Evolutionary conservation across 176 grass and related monocot species (phyloP).

Genomic region (Oryza punctata): DNA sequence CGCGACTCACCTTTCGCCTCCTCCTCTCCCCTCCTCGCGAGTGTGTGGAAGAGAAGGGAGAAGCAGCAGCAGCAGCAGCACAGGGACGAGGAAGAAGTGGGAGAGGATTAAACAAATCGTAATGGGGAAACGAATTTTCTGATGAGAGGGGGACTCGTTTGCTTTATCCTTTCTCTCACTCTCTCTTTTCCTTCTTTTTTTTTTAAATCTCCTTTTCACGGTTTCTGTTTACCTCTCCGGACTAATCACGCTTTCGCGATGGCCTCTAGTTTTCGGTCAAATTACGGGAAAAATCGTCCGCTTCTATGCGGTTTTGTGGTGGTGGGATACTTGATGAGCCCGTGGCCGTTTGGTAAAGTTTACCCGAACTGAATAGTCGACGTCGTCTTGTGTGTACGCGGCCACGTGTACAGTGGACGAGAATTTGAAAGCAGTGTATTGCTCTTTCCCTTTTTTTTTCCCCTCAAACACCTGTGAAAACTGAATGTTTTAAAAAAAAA

Average conservation of each 20-base stretch:
- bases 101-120: constrained; percentile 26
- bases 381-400: neutral
- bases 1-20: neutral
- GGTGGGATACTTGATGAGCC: neutral
- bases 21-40: neutral
- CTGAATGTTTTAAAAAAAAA: neutral
- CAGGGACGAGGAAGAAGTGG: constrained; percentile 7
- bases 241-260: neutral
- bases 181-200: neutral
- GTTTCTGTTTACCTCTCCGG: neutral
- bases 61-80: neutral
- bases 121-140: constrained; percentile 17
- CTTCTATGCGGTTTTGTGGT: neutral
- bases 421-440: no score
- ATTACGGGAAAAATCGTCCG: neutral
- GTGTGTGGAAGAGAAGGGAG: neutral
- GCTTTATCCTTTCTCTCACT: neutral
- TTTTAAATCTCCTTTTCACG: neutral
- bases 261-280: constrained; percentile 19
- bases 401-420: neutral
- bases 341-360: neutral
- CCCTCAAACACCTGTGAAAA: no score
- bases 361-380: neutral
- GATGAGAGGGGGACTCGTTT: neutral
- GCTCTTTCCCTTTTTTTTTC: neutral